phyloP scores from a whole-genome alignment of 177 flowering plant genomes.

The Vitis hybrid region DNA sequence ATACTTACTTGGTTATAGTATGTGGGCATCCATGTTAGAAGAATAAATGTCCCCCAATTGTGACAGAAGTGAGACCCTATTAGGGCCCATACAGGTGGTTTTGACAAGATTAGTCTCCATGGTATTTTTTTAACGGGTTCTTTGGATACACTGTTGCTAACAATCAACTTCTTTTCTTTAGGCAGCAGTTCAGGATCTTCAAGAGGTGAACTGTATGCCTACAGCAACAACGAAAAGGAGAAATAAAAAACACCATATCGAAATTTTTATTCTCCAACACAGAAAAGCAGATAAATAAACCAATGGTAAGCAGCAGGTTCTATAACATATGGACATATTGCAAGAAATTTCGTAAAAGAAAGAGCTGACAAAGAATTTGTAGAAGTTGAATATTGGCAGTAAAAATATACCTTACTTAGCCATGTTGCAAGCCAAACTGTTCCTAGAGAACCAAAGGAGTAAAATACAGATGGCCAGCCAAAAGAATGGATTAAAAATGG shows the following conservation, averaged over 20 bases:
- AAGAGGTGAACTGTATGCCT: constrained; percentile 93
- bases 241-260: not conserved
- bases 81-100: constrained; percentile 96
- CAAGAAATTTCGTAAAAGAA: not conserved
- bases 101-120: constrained; percentile 82
- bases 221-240: constrained; percentile 12
- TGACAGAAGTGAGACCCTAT: constrained; percentile 93
- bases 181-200: constrained; percentile 79
- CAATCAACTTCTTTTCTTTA: constrained; percentile 67
- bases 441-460: constrained; percentile 94
- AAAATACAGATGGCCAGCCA: constrained; percentile 98
- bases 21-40: constrained; percentile 99
- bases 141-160: constrained; percentile 39
- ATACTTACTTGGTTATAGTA: constrained; percentile 82
- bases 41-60: constrained; percentile 98
- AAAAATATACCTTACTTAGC: constrained; percentile 65
- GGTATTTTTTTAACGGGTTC: constrained; percentile 77
- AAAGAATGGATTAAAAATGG: constrained; percentile 79
- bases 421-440: constrained; percentile 83
- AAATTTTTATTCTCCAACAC: no score
- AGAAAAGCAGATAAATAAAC: no score
- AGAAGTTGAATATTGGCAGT: not conserved
- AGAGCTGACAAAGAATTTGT: not conserved
- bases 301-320: no score
- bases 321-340: no score